These are phyloP conservation scores for Ophiosphaerella narmari DNA, from an alignment of 2,329 filamentous ascomycete genomes.

Conservation along the genomic window DNA sequence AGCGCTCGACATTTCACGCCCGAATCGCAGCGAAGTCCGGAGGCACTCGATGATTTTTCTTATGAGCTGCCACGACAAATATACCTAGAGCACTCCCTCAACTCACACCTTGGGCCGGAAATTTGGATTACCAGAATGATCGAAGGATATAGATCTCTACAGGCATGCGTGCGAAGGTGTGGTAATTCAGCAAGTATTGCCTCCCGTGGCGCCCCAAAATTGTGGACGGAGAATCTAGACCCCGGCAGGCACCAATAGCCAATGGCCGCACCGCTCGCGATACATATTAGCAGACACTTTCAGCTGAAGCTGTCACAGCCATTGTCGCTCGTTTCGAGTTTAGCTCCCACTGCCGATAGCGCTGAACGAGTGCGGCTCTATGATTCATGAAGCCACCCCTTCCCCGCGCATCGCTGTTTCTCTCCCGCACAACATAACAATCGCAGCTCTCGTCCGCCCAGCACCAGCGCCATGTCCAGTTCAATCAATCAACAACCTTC, in stretches of 20 bases:
- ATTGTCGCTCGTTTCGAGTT: conserved; percentile 2
- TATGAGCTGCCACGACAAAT: too few species aligned
- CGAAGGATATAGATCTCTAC: too few species aligned
- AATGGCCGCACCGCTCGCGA: neutral
- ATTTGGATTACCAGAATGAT: too few species aligned
- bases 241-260: neutral
- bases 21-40: too few species aligned
- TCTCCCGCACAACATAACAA: neutral
- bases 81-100: too few species aligned
- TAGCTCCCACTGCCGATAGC: neutral
- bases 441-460: neutral
- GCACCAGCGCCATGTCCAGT: conserved; percentile 1
- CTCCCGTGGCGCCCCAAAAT: neutral
- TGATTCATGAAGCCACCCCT: neutral
- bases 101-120: too few species aligned
- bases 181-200: neutral
- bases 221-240: neutral
- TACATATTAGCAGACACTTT: neutral
- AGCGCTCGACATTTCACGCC: too few species aligned
- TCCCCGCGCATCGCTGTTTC: neutral
- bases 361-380: conserved; percentile 2
- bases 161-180: neutral
- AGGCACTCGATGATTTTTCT: too few species aligned
- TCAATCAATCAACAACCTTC: neutral
- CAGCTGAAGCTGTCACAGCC: conserved; percentile 3